Base-by-base conservation (phyloP, 306 rosid species). In the Cucumis cinereus region DNA sequence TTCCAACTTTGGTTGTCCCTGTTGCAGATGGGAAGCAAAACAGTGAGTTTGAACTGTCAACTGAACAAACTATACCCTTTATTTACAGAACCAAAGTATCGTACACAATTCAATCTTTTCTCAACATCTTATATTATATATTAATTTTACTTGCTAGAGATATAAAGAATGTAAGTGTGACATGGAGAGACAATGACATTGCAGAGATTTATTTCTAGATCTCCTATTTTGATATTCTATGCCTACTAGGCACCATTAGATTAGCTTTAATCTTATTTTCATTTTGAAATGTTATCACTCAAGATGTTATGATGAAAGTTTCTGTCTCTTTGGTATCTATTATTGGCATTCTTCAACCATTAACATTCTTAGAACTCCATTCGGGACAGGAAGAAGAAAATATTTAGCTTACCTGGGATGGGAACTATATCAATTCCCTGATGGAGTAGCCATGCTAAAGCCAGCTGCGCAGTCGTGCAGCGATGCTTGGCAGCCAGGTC, bases 391-490 rank as follows among this genome's bases (percentile, higher is more conserved):
- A 45, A 62, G 12, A 9, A 6, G 70, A 63, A 63, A 47, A 16
- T 38, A 30, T 66, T 66, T 20, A 4, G 30, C 40, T 10, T 20
- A 77, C 86, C 89, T 3, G 91, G 91, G 43, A 85, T 85, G 45
- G 89, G 89, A 6, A 79, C 87, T 35, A 86, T 86, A 78, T 89
- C 91, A 40, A 82, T 52, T 47, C 91, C 98, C 82, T 84, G 86
- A 14, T 84, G 89, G 57, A 92, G 89, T 41, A 90, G 83, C 96
- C 96, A 89, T 33, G 92, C 86, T 30, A 88, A 73, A 72, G 93
- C 88, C 77, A 90, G 80, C 73, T 90, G 96, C 70, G 88, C 75
- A 77, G 92, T 74, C 58, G 83, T 75, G 75, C 81, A 78, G 20
- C 62, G 56, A 41, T 87, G 86, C 79, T 73, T 92, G 47, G 49